Percentiles rank a stretch among this genome's conserved stretches.
Conservation (phyloP, 1,284 basidiomycete genomes). For the Rhodotorula sp. region DNA sequence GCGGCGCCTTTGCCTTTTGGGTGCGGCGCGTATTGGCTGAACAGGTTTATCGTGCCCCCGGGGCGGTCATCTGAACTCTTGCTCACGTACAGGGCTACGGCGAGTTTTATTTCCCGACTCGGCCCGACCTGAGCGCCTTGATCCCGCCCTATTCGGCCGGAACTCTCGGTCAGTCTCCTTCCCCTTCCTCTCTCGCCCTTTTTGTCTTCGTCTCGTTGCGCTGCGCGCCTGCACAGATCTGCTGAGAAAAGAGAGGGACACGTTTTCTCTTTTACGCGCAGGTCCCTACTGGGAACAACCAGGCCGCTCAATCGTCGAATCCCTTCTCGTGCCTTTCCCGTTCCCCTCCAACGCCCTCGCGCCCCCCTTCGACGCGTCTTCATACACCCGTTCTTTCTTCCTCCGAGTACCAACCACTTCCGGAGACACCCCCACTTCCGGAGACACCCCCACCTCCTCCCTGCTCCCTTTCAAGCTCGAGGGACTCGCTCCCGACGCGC, state of each 20-base stretch:
- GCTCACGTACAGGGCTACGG: constrained; percentile 63
- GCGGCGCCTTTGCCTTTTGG: constrained; percentile 74
- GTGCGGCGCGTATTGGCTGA: constrained; percentile 52
- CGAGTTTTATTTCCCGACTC: constrained; percentile 66
- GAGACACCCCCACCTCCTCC: no score
- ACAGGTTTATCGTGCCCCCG: background rate
- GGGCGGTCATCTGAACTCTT: no score
- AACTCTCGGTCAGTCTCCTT: constrained; percentile 32
- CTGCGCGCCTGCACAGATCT: constrained; percentile 32
- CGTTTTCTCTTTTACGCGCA: constrained; percentile 46
- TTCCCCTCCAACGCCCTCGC: constrained; percentile 55
- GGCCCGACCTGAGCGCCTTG: constrained; percentile 60
- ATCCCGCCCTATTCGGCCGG: constrained; percentile 65
- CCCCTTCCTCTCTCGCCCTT: no score
- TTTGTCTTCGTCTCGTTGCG: background rate
- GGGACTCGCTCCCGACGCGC: background rate
- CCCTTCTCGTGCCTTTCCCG: constrained; percentile 66
- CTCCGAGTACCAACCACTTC: background rate
- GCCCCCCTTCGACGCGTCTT: constrained; percentile 13
- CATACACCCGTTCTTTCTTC: constrained; percentile 17
- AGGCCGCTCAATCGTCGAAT: constrained; percentile 70
- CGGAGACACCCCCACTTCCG: no score
- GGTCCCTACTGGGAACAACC: constrained; percentile 78
- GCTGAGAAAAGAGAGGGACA: background rate
- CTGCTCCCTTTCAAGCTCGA: background rate